Evolutionary conservation across 306 rosid genomes (phyloP).

Genomic region (Oxytropis ochrocephala): DNA sequence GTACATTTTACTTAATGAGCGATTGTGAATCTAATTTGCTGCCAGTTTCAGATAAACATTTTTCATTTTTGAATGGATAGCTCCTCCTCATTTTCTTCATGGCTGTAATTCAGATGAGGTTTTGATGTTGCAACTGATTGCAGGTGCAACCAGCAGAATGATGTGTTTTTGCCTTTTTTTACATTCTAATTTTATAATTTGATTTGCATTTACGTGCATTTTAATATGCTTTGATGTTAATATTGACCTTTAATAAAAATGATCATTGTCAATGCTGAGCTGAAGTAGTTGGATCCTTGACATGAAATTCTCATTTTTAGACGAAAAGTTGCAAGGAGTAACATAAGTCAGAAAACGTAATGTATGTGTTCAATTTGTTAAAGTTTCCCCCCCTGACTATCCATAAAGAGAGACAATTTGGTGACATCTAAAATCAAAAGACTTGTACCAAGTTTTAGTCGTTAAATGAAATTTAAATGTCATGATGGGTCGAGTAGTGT

Average conservation of each 20-base stretch:
- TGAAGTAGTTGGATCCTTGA: background rate
- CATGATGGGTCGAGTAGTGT: too few relatives aligned
- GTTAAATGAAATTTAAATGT: too few relatives aligned
- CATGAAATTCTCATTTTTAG: background rate
- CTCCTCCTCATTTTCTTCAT: slow-evolving; percentile 17
- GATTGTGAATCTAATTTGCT: slow-evolving; percentile 15
- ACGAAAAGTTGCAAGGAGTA: background rate
- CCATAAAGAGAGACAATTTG: too few relatives aligned
- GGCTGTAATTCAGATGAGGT: slow-evolving; percentile 5
- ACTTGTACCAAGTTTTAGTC: too few relatives aligned
- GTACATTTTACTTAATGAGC: background rate
- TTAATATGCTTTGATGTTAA: background rate
- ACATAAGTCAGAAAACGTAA: background rate
- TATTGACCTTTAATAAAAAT: background rate
- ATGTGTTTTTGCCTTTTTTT: background rate
- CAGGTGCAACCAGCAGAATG: slow-evolving; percentile 10
- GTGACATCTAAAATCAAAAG: too few relatives aligned
- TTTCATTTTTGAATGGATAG: slow-evolving; percentile 31
- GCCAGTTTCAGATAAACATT: slow-evolving; percentile 10
- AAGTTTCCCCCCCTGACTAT: too few relatives aligned
- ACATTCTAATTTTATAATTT: background rate
- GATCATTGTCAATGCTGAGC: background rate
- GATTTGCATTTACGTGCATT: background rate
- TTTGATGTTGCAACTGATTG: slow-evolving; percentile 7
- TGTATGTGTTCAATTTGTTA: background rate